Percentiles rank a stretch among this genome's conserved stretches.
These are phyloP conservation scores for Aspergillus saccharolyticus DNA, from an alignment of 495 filamentous ascomycete genomes.

Conservation along the genomic window DNA sequence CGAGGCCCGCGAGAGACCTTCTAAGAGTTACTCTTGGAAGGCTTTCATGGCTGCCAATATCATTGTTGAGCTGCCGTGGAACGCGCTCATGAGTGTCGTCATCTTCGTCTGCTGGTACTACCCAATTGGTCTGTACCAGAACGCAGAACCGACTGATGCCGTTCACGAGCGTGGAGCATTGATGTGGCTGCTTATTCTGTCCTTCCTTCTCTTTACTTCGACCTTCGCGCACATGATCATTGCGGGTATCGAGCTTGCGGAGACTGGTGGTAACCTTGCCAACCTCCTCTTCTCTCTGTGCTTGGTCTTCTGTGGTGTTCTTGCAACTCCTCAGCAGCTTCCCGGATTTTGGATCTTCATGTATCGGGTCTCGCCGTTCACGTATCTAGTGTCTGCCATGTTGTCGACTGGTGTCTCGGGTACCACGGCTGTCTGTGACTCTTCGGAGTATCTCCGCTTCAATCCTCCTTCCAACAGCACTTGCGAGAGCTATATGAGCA, in stretches of 20 bases:
- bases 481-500: slow-evolving; percentile 52
- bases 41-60: slow-evolving; percentile 67
- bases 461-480: slow-evolving; percentile 43
- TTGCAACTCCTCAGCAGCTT: slow-evolving; percentile 55
- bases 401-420: slow-evolving; percentile 58
- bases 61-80: slow-evolving; percentile 70
- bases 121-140: slow-evolving; percentile 57
- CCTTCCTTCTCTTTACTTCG: slow-evolving; percentile 55
- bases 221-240: slow-evolving; percentile 65
- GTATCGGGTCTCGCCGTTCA: slow-evolving; percentile 72
- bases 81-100: slow-evolving; percentile 58
- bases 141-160: slow-evolving; percentile 40
- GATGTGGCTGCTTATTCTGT: slow-evolving; percentile 53
- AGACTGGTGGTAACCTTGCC: slow-evolving; percentile 58
- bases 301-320: slow-evolving; percentile 61
- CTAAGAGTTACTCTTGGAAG: slow-evolving; percentile 71
- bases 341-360: slow-evolving; percentile 82
- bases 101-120: slow-evolving; percentile 67
- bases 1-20: slow-evolving; percentile 65
- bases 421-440: slow-evolving; percentile 50
- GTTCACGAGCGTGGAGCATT: slow-evolving; percentile 50
- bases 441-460: slow-evolving; percentile 54
- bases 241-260: slow-evolving; percentile 56
- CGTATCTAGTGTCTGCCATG: slow-evolving; percentile 63
- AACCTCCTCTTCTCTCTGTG: slow-evolving; percentile 58